phyloP scores from a whole-genome alignment of 768 basidiomycete genomes.

The Lentinus tigrinus region DNA sequence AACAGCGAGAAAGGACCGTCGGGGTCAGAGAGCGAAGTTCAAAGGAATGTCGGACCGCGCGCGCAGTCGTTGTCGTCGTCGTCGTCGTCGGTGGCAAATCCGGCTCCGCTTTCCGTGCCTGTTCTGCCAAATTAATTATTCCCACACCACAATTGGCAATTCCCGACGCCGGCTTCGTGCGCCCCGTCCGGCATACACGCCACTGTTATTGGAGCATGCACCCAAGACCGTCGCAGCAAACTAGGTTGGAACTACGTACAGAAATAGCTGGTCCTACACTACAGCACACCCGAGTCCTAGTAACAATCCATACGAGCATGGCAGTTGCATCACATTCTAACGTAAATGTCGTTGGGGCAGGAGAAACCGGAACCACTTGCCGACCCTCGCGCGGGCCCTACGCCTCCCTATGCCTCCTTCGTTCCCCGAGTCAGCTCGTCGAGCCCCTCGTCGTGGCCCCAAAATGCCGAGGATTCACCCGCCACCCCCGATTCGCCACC shows the following conservation, averaged over 20 bases:
- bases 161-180: conserved; percentile 11
- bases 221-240: too few species aligned
- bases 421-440: conserved; percentile 67
- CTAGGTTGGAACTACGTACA: background rate
- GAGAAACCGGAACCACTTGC: too few species aligned
- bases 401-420: conserved; percentile 48
- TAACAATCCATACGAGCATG: background rate
- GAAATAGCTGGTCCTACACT: background rate
- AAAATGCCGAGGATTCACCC: conserved; percentile 44
- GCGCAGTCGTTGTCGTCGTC: conserved; percentile 14
- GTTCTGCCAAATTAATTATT: background rate
- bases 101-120: conserved; percentile 1
- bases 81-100: conserved; percentile 8
- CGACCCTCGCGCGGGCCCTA: too few species aligned
- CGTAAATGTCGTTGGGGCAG: background rate
- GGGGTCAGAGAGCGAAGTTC: conserved; percentile 3
- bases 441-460: conserved; percentile 71
- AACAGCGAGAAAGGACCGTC: conserved; percentile 3
- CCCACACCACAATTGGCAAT: conserved; percentile 9
- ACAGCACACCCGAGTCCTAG: background rate
- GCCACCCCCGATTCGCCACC: conserved; percentile 16
- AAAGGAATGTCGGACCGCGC: conserved; percentile 8
- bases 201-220: too few species aligned
- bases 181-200: background rate
- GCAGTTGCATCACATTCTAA: background rate